These are phyloP conservation scores for Ganoderma boninense DNA, from an alignment of 1,284 basidiomycete genomes.

Conservation along the genomic window DNA sequence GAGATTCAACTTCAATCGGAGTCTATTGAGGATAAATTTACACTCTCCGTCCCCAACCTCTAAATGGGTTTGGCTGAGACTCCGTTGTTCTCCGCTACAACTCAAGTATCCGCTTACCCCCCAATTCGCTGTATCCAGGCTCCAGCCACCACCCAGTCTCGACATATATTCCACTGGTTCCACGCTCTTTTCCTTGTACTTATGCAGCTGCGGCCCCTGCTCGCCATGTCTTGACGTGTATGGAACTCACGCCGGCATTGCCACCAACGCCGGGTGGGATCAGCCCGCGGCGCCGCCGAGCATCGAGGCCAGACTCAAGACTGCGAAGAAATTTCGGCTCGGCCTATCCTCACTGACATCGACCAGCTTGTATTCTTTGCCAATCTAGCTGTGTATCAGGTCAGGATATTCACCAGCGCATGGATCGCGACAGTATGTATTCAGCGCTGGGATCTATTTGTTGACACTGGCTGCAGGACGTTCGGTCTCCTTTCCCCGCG, in stretches of 20 bases:
- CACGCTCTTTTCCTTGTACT: background rate
- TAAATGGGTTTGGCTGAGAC: background rate
- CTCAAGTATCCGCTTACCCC: background rate
- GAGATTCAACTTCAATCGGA: background rate
- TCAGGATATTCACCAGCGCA: too few relatives aligned
- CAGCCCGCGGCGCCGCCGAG: background rate
- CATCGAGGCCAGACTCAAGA: background rate
- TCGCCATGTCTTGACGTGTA: background rate
- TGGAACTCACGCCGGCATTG: background rate
- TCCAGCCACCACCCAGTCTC: background rate
- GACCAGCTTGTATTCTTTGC: background rate
- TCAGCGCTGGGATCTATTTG: background rate
- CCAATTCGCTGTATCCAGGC: background rate
- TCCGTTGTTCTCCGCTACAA: background rate
- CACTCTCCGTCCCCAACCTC: background rate
- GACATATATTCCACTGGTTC: background rate
- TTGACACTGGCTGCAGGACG: background rate
- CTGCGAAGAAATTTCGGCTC: background rate
- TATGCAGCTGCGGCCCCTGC: background rate
- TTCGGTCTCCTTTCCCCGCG: background rate
- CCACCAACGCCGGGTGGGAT: background rate
- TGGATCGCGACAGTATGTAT: background rate
- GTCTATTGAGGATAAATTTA: background rate
- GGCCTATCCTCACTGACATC: background rate
- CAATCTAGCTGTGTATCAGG: background rate